Base-by-base conservation (phyloP, 129 eudicot species). In the Deinandra increscens region DNA sequence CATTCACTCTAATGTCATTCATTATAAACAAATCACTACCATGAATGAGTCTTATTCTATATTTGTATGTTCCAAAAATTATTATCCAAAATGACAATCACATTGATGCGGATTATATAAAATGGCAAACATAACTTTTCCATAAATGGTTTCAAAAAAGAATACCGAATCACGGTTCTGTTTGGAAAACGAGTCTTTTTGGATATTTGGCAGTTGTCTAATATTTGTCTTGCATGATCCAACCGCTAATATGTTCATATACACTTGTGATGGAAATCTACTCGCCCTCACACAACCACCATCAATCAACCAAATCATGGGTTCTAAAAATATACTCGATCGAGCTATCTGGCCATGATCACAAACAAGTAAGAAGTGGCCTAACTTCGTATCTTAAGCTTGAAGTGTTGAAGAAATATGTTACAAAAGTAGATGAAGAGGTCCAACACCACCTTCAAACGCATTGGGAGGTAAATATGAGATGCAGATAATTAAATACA, bases 401-500 rank as follows among this genome's bases (percentile, higher is more conserved):
- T 36, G 81, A 82, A 22, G 78, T 74, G 42, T 64, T 78, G 72
- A 82, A 74, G 64, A 62, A 78, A 42, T 77, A 73, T 58, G 80
- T 78, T 69, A 67, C 67, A 0, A 82, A 78, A 67, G 61, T 82
- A 3, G 80, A 82, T 49, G 83, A 82, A n/a, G 83, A 82, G 42
- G 74, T 74, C 43, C 74, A 53, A 22, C 22, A 68, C 38, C 86
- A 82, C 36, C 74, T 82, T 63, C 73, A 64, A 45, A 68, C 38
- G 10, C 64, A 73, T 49, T 82, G 86, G 83, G 62, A 50, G 48
- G 69, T 10, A 54, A 74, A 56, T 58, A 82, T 6, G 77, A 69
- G 63, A 42, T 82, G 50, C 58, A 63, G 80, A 83, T 82, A 82
- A 9, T 3, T 19, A 38, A 11, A 36, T 36, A 4, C 7, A 1